phyloP scores from a whole-genome alignment of 257 asterid species.

The Rauvolfia tetraphylla region DNA sequence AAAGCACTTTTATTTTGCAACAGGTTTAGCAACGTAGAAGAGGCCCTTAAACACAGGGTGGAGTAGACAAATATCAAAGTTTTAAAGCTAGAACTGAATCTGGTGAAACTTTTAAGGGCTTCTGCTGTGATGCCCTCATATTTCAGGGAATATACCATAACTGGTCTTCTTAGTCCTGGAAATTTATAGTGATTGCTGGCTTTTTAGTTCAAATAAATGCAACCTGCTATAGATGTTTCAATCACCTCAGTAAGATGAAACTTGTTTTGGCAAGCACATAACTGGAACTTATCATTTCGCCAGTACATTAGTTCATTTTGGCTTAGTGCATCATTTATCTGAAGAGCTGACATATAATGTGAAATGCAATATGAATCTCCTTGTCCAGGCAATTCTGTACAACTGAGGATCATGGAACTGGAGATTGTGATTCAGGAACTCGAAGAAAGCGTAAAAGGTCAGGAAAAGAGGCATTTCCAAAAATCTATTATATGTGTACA shows the following conservation, averaged over 20 bases:
- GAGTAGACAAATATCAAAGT: neutral
- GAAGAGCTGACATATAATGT: slow-evolving; percentile 7
- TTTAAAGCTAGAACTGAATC: neutral
- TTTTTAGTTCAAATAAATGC: neutral
- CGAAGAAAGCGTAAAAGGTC: slow-evolving; percentile 84
- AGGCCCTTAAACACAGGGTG: neutral
- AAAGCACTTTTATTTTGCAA: no score
- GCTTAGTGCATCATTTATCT: slow-evolving; percentile 6
- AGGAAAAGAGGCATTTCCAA: slow-evolving; percentile 15
- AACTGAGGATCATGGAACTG: slow-evolving; percentile 33
- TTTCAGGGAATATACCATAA: neutral
- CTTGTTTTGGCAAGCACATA: neutral
- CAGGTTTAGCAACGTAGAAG: no score
- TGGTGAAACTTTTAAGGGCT: neutral
- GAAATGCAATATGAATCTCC: slow-evolving; percentile 22
- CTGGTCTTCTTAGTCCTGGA: neutral
- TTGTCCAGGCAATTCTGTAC: slow-evolving; percentile 57
- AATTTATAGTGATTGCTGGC: neutral
- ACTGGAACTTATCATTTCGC: neutral
- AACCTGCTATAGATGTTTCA: neutral
- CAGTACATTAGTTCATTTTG: neutral
- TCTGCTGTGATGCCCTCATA: neutral
- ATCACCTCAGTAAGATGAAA: neutral
- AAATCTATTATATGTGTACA: neutral
- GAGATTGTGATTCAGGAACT: slow-evolving; percentile 28